A percentile compares a stretch with the other conserved stretches of the same genome.
Conservation (phyloP, 129 eudicot genomes). For the Deinandra increscens region DNA sequence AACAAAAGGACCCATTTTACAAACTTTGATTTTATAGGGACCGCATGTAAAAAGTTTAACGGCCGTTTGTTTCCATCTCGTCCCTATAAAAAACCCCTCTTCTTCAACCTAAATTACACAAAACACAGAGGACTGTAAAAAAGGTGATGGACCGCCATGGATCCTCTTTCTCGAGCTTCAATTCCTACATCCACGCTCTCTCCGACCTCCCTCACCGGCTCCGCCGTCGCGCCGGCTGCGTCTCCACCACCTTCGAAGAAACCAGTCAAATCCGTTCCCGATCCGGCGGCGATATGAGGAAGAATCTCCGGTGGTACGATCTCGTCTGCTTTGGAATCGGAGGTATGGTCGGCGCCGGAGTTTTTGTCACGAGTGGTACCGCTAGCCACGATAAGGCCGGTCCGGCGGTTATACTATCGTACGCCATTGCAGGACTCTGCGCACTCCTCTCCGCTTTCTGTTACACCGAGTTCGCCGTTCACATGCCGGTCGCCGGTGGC, state of each 20-base stretch:
- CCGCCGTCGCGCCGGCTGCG: constrained; percentile 56
- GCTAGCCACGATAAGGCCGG: constrained; percentile 65
- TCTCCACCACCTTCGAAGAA: constrained; percentile 66
- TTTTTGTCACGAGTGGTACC: constrained; percentile 81
- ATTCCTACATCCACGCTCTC: constrained; percentile 62
- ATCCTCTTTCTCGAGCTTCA: constrained; percentile 69
- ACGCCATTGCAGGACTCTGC: constrained; percentile 93
- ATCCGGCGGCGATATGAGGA: constrained; percentile 53
- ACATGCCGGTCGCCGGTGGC: constrained; percentile 98
- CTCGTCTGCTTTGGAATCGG: constrained; percentile 86
- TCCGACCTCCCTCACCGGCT: constrained; percentile 62
- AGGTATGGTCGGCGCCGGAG: constrained; percentile 99
- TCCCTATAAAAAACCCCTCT: constrained; percentile 20
- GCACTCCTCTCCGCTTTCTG: constrained; percentile 95
- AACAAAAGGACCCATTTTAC: constrained; percentile 14
- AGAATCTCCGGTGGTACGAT: constrained; percentile 76
- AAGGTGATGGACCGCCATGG: constrained; percentile 43
- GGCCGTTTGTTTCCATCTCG: constrained; percentile 10
- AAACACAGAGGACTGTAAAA: not conserved
- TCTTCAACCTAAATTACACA: constrained; percentile 6
- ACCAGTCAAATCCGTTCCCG: constrained; percentile 53
- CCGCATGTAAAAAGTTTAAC: constrained; percentile 13
- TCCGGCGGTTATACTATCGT: constrained; percentile 76
- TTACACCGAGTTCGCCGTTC: constrained; percentile 96
- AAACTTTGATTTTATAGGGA: constrained; percentile 29